A percentile compares a stretch with the other conserved stretches of the same genome.
Conservation (phyloP, 306 rosid genomes). For the Fragaria ananassa region DNA sequence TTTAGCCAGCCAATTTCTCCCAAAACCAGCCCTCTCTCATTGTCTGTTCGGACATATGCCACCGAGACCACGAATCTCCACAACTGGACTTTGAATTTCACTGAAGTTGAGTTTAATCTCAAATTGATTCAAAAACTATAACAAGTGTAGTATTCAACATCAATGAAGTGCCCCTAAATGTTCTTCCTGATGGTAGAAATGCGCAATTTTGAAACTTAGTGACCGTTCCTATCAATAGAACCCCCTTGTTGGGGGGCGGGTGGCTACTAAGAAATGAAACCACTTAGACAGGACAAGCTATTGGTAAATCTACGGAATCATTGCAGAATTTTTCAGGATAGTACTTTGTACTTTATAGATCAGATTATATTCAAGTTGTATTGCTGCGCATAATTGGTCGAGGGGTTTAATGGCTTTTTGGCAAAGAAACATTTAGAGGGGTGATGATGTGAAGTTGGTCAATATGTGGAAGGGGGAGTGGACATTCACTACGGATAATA, state of each 20-base stretch:
- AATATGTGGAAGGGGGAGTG: background rate
- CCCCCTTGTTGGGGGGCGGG: background rate
- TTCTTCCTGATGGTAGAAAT: background rate
- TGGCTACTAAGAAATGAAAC: background rate
- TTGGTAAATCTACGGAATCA: background rate
- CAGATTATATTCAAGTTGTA: background rate
- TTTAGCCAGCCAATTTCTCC: background rate
- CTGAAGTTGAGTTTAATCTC: background rate
- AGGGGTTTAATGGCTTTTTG: background rate
- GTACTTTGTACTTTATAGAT: background rate
- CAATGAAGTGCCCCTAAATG: background rate
- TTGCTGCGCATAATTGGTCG: background rate
- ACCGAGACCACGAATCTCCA: background rate
- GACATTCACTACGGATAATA: background rate
- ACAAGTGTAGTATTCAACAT: background rate
- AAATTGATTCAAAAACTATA: background rate
- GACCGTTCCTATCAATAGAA: background rate
- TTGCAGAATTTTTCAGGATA: background rate
- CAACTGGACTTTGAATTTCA: background rate
- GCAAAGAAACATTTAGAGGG: background rate
- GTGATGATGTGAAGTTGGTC: background rate
- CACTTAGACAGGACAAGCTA: background rate
- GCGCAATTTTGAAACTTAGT: background rate
- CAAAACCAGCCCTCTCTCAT: background rate
- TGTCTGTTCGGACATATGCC: background rate